phyloP scores from a whole-genome alignment of 257 asterid genomes.

The Craterostigma plantagineum region DNA sequence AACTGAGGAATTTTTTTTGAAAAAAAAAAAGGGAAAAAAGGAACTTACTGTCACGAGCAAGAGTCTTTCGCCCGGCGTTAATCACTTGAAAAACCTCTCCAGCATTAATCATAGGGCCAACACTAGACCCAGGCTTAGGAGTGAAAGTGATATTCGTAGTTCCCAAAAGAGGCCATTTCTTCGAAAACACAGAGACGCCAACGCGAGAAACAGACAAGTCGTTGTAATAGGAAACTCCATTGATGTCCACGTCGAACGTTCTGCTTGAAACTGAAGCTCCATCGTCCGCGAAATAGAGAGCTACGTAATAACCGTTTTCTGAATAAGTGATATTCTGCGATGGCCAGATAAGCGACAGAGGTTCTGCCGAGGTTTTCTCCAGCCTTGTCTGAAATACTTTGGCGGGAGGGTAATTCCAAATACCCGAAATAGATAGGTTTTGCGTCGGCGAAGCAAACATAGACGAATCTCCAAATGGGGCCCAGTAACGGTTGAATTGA shows the following conservation, averaged over 20 bases:
- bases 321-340: conserved; percentile 26
- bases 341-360: conserved; percentile 65
- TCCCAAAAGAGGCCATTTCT: conserved; percentile 72
- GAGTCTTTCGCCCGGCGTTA: conserved; percentile 57
- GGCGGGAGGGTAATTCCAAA: conserved; percentile 83
- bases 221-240: conserved; percentile 38
- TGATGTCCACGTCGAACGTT: conserved; percentile 38
- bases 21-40: neutral
- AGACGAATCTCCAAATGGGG: conserved; percentile 36
- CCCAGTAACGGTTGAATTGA: conserved; percentile 75
- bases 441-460: conserved; percentile 19
- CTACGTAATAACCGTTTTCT: conserved; percentile 25
- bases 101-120: conserved; percentile 70
- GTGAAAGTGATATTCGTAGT: conserved; percentile 46
- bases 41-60: conserved; percentile 60
- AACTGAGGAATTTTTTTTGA: no score
- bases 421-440: conserved; percentile 46
- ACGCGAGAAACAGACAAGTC: conserved; percentile 44
- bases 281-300: conserved; percentile 69
- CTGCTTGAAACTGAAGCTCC: conserved; percentile 28
- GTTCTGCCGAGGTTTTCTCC: conserved; percentile 19
- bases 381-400: conserved; percentile 47
- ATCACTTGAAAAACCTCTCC: conserved; percentile 75
- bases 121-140: conserved; percentile 47
- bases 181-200: conserved; percentile 53